Base-by-base conservation (phyloP, 73 alveolate genomes). In the Paramecium sonneborni region DNA sequence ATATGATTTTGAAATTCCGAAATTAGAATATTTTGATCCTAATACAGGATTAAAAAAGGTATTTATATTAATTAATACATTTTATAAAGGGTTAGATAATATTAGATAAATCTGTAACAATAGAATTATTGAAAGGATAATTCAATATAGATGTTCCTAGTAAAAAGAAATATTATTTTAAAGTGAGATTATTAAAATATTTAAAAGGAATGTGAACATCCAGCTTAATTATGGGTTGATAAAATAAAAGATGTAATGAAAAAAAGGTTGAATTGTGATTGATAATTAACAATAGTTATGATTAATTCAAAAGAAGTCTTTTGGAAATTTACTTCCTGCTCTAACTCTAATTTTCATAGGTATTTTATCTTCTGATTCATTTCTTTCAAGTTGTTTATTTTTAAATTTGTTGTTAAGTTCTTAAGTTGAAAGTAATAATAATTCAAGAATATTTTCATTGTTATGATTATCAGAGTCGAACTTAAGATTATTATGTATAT, bases 251-350 rank as follows among this genome's bases (percentile, higher is more conserved):
- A 67, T 32, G 52, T 67, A 3, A 30, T 67, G 85, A 34, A 67
- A 14, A 67, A 34, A 67, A 67, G 85, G 12, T 26, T 52, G 68
- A 52, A 52, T 52, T 52, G 68, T 52, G 68, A 52, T 52, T 52
- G 68, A 52, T 52, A 52, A 52, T 52, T 52, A 15, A 52, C 68
- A 52, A n/a, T 35, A 52, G 68, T 52, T 52, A 52, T 52, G 68
- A 52, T 52, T 67, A 43, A 67, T 67, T 67, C 84, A 67, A 74
- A n/a, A 74, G 68, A 74, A 74, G 24, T 74, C 87, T 38, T 74
- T 32, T 35, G 87, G 87, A 10, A 74, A 74, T 43, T 38, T 74
- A 21, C 37, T 38, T 30, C 87, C 58, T 74, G 87, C 87, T 35
- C 56, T 74, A 10, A 74, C 87, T 74, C 87, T 74, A 9, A 74